Evolutionary conservation across 2,329 filamentous ascomycete species (phyloP), one percentile per base, ranked within the genome.

Genomic region (Penicillium janthinellum): DNA sequence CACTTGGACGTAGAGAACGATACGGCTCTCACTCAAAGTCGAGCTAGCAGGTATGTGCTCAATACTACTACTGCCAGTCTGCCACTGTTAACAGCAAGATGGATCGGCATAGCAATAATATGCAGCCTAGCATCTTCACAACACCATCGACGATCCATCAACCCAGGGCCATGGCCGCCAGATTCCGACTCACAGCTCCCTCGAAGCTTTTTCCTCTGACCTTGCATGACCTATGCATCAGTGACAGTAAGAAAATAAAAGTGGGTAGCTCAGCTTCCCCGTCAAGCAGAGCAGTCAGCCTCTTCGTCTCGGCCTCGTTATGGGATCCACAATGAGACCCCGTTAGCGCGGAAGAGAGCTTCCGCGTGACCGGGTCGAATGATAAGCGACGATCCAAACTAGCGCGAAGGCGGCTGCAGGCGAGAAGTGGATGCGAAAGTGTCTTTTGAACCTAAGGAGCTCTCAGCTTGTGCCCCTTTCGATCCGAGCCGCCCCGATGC

Each of bases 281-380:
- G 15, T 3, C 15, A 15, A 42, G 44, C 25, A 34, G 34, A n/a
- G 17, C 45, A 48, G 15, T 22, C 41, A 10, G 41, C 41, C 51
- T 38, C 14, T 42, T n/a, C 37, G 31, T 54, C 38, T 20, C 51
- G 22, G 22, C 44, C 44, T 28, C 15, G 22, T 14, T 28, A n/a
- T 3, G 22, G 44, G 15, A 31, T 47, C 44, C 44, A 47, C 44
- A 47, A n/a, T 47, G 20, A 42, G 47, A 35, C 39, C 44, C 45
- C 48, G 34, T 60, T 54, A 56, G 61, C 44, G 56, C 51, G 39
- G 47, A 45, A 37, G 38, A 55, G 37, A 53, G 56, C 53, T 56
- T 55, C 61, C 61, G 61, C 61, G 58, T 61, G 61, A 58, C 55
- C 50, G 48, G 55, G 37, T 54, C 35, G 34, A 60, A 57, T 58